Conservation (phyloP, 2,329 filamentous ascomycete species). For the Arthrobotrys pseudoclavata region DNA sequence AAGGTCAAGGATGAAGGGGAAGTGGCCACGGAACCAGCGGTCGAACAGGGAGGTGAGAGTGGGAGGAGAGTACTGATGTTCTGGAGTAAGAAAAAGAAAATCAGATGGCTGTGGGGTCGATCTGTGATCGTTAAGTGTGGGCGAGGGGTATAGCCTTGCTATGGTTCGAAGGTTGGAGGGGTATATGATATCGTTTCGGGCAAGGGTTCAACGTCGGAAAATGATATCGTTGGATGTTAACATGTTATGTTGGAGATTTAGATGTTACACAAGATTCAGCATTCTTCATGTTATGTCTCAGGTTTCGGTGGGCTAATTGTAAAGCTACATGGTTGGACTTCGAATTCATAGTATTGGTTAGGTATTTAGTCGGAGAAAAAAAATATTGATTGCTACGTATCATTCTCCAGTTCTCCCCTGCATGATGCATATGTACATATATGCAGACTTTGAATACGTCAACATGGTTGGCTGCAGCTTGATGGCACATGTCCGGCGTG, state of each 20-base stretch:
- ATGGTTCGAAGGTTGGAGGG: background rate
- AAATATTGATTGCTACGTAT: background rate
- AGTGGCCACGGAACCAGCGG: background rate
- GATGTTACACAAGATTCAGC: conserved; percentile 20
- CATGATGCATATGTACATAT: no score
- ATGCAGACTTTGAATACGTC: no score
- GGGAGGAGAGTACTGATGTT: background rate
- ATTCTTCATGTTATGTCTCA: conserved; percentile 13
- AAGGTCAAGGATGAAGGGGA: conserved; percentile 4
- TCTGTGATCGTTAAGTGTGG: background rate
- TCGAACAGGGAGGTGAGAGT: background rate
- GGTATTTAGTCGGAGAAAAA: background rate
- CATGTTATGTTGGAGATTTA: background rate
- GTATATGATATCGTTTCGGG: background rate
- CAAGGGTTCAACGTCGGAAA: background rate
- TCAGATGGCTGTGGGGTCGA: background rate
- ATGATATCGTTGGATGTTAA: conserved; percentile 5
- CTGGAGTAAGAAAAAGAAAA: background rate
- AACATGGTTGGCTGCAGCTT: background rate
- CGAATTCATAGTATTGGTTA: background rate
- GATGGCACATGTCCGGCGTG: background rate
- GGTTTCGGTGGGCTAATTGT: background rate
- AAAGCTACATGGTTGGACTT: background rate
- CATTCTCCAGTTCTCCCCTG: no score
- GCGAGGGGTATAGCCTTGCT: background rate